These are phyloP conservation scores for Euphorbia pulcherrima DNA, from an alignment of 345 rosid species.

Conservation along the genomic window DNA sequence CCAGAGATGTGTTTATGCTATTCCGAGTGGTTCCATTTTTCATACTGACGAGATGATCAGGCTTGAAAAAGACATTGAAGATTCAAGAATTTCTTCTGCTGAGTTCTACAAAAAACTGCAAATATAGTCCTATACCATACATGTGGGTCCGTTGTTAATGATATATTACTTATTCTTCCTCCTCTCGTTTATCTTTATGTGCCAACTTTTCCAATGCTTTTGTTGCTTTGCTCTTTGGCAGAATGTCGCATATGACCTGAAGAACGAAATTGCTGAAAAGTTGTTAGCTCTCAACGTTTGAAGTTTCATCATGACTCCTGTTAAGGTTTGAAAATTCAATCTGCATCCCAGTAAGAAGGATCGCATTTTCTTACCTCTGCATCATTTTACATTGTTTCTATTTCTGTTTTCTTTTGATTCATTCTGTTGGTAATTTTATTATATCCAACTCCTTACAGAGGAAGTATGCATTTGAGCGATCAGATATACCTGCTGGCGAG, in stretches of 20 bases:
- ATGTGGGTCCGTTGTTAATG: background rate
- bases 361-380: background rate
- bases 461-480: constrained; percentile 76
- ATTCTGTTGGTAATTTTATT: constrained; percentile 22
- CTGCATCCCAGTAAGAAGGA: constrained; percentile 1
- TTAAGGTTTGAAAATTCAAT: constrained; percentile 60
- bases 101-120: constrained; percentile 63
- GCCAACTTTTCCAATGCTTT: constrained; percentile 9
- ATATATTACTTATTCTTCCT: background rate
- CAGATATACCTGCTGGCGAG: constrained; percentile 77
- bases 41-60: constrained; percentile 51
- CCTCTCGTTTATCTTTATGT: constrained; percentile 7
- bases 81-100: constrained; percentile 53
- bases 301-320: constrained; percentile 75
- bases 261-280: constrained; percentile 67
- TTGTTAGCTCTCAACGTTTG: constrained; percentile 67
- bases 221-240: constrained; percentile 30
- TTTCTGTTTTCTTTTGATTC: constrained; percentile 15
- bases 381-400: background rate
- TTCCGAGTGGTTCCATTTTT: constrained; percentile 62
- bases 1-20: constrained; percentile 82
- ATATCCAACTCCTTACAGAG: constrained; percentile 46
- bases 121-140: constrained; percentile 31
- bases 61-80: constrained; percentile 70
- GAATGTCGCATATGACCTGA: constrained; percentile 67